Base-by-base conservation (phyloP, 164 flowering plant genomes). In the Saururus chinensis region DNA sequence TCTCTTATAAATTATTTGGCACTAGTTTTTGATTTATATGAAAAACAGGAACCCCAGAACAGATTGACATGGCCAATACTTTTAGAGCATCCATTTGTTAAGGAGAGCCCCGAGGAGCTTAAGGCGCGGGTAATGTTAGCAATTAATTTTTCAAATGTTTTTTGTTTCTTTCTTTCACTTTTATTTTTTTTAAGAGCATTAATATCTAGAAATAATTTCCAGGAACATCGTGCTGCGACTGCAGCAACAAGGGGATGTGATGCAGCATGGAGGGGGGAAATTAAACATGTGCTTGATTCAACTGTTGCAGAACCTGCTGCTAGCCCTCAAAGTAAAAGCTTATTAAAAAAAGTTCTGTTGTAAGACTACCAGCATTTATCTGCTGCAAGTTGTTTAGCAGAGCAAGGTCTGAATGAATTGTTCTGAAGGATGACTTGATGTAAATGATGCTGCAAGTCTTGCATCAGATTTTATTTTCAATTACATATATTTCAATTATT, bases 51-150 rank as follows among this genome's bases (percentile, higher is more conserved):
- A 26, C 97, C 99, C 17, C 96, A 91, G 69, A 78, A 72, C 63
- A 89, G 99, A 66, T 68, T 95, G 59, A 76, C 88, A 52, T 95
- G 99, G 99, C 98, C 99, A 54, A 80, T 79, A 55, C 96, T 95
- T 74, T 91, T 86, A 70, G 92, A 89, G 37, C 99, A 95, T 70
- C 96, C 99, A 40, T 95, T 95, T 78, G 84, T 95, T 59, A 75
- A 70, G 75, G 99, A 91, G 75, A 73, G 75, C 51, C 59, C 77
- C 42, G 84, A 77, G 63, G 91, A 90, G 54, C 16, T 79, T 37
- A 82, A 85, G 65, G 81, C 76, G 37, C 75, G 77, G 92, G 88
- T 85, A 85, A 62, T 56, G 56, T n/a, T 53, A 9, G 21, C 57
- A 42, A 42, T 10, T 42, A 9, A 1, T 42, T 10, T 10, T 42